These are phyloP conservation scores for Centella asiatica DNA, from an alignment of 129 eudicot species.

Conservation along the genomic window DNA sequence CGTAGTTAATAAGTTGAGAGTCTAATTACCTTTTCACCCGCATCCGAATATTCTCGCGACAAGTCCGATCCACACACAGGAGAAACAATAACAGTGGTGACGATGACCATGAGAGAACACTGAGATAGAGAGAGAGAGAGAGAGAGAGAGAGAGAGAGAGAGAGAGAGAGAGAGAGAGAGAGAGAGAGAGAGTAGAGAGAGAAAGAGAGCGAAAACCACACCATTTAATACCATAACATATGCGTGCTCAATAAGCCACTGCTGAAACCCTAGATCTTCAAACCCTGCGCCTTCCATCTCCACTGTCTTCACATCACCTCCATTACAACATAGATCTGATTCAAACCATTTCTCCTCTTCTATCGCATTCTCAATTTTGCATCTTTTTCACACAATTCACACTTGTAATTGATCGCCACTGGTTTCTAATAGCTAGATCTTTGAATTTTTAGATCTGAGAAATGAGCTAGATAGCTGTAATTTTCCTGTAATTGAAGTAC, in stretches of 20 bases:
- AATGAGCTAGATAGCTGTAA: conserved; percentile 15
- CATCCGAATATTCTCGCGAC: too few species aligned
- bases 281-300: background rate
- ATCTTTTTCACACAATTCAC: background rate
- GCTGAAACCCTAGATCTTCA: conserved; percentile 7
- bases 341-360: background rate
- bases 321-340: background rate
- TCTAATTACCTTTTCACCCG: too few species aligned
- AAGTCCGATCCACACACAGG: too few species aligned
- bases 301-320: background rate
- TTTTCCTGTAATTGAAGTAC: background rate
- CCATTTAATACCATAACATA: too few species aligned
- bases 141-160: too few species aligned
- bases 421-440: background rate
- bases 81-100: too few species aligned
- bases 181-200: too few species aligned
- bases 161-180: too few species aligned
- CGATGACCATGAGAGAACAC: too few species aligned
- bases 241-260: conserved; percentile 26
- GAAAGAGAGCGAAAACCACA: too few species aligned
- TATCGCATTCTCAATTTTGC: background rate
- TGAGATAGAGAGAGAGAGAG: too few species aligned
- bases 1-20: too few species aligned
- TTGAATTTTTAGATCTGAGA: conserved; percentile 26
- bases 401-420: background rate